Base-by-base conservation (phyloP, 208 protist species). In the Trypanosoma scelopori region DNA sequence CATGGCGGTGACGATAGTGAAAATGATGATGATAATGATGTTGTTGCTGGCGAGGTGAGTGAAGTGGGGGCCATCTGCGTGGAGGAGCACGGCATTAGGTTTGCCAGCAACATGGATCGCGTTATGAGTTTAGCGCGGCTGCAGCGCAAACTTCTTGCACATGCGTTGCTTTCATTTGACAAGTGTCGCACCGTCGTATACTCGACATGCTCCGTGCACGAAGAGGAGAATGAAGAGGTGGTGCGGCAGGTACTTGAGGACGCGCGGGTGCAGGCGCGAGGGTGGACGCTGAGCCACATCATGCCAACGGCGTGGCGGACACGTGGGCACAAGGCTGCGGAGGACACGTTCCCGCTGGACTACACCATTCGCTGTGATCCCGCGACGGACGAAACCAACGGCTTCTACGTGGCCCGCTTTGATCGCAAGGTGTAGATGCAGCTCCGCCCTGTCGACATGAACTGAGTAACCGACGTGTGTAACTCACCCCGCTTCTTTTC, bases 121-220 rank as follows among this genome's bases (percentile, higher is more conserved):
- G 74, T 97, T 3, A 53, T 77, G 35, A 89, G 89, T 49, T 79
- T 97, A 30, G 72, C 87, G 9, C 74, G 76, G 15, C 64, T 97
- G 37, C 93, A 97, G 75, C 77, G 80, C n/a, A 94, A 91, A 65
- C 70, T 97, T 1, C 69, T 97, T 5, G 74, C 78, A 15, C 93
- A 97, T 59, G 78, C 91, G 12, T 71, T 97, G 9, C 78, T 96
- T 11, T 92, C 84, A 11, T 97, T 97, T 55, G 81, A 91, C 22
- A 82, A 89, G 63, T 94, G 89, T 65, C 81, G 88, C 64, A 83
- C 81, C 16, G 85, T 97, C 20, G 87, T 95, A 16, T 97, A 97
- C 77, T 96, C 90, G 5, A 97, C 93, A 12, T 97, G 93, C 74
- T 95, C 86, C 11, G 75, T 96, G 15, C 83, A 97, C 61, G 85